These are phyloP conservation scores for Backusella tarrabulga DNA, from an alignment of 192 early-diverging fungal species.

Conservation along the genomic window DNA sequence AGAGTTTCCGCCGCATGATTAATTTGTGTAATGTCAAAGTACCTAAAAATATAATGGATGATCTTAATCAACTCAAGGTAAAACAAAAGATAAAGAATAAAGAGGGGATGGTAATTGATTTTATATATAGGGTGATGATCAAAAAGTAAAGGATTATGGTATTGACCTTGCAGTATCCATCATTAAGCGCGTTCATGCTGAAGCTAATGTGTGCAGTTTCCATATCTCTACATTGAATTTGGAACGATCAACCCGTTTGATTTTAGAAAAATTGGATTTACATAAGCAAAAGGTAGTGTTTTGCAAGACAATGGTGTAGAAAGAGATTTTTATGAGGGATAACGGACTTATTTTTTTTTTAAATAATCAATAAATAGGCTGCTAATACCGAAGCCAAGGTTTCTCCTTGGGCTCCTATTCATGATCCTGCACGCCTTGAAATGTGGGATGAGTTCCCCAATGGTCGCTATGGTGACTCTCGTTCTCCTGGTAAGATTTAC, in stretches of 20 bases:
- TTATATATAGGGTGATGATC: slow-evolving; percentile 64
- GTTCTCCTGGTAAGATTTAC: slow-evolving; percentile 57
- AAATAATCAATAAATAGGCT: neutral
- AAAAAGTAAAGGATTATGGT: slow-evolving; percentile 84
- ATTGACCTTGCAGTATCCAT: slow-evolving; percentile 66
- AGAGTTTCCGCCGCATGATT: slow-evolving; percentile 80
- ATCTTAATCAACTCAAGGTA: slow-evolving; percentile 77
- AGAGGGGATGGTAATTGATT: neutral
- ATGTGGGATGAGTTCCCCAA: slow-evolving; percentile 91
- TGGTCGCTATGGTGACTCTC: slow-evolving; percentile 82
- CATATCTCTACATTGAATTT: slow-evolving; percentile 84
- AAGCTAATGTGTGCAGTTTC: slow-evolving; percentile 52
- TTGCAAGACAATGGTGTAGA: neutral
- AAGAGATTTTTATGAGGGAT: neutral
- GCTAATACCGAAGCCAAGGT: slow-evolving; percentile 63
- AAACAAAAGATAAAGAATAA: neutral
- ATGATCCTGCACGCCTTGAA: slow-evolving; percentile 55
- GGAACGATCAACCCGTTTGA: slow-evolving; percentile 72
- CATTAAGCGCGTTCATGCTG: slow-evolving; percentile 63
- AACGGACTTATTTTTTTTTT: neutral
- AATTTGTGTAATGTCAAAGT: slow-evolving; percentile 70
- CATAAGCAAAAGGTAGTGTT: neutral
- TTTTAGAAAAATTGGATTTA: slow-evolving; percentile 72
- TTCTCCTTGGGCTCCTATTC: slow-evolving; percentile 7
- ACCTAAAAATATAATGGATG: slow-evolving; percentile 56